Evolutionary conservation across 2,329 filamentous ascomycete species (phyloP).

Genomic region (Pochonia chlamydosporia): DNA sequence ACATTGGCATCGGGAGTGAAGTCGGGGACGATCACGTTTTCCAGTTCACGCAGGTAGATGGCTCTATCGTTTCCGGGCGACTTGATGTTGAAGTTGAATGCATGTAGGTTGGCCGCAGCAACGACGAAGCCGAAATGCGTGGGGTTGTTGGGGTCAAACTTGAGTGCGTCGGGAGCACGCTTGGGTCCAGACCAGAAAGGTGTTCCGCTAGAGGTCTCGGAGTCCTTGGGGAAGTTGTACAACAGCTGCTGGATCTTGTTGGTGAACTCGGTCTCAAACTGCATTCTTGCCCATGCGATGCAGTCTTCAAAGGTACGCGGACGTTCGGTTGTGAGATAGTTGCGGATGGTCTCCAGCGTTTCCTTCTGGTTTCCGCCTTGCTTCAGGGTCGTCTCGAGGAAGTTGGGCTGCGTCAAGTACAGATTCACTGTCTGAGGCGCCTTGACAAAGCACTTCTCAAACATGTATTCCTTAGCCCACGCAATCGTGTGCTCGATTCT

Average conservation of each 20-base stretch:
- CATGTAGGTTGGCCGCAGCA: constrained; percentile 84
- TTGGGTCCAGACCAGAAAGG: constrained; percentile 98
- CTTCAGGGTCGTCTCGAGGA: constrained; percentile 79
- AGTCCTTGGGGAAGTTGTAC: constrained; percentile 96
- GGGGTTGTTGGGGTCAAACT: constrained; percentile 77
- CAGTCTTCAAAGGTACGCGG: constrained; percentile 93
- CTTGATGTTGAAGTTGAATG: constrained; percentile 97
- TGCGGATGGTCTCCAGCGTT: constrained; percentile 82
- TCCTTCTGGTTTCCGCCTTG: constrained; percentile 94
- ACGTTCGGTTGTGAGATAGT: constrained; percentile 87
- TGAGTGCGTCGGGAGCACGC: constrained; percentile 85
- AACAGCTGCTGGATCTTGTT: constrained; percentile 93
- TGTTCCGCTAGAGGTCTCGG: constrained; percentile 78
- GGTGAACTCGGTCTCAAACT: constrained; percentile 96
- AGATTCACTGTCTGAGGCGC: constrained; percentile 91
- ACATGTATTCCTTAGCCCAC: constrained; percentile 87
- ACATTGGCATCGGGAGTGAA: constrained; percentile 86
- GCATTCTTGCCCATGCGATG: constrained; percentile 85
- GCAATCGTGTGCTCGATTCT: constrained; percentile 98
- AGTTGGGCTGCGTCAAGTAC: constrained; percentile 87
- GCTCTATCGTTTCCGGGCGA: constrained; percentile 63
- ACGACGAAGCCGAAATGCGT: constrained; percentile 87
- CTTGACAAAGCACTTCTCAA: constrained; percentile 90
- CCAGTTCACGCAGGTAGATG: constrained; percentile 73
- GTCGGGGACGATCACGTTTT: constrained; percentile 92